Percentiles rank a stretch among this genome's conserved stretches.
Conservation (phyloP, 2,329 filamentous ascomycete genomes). For the Sporothrix euskadiensis region DNA sequence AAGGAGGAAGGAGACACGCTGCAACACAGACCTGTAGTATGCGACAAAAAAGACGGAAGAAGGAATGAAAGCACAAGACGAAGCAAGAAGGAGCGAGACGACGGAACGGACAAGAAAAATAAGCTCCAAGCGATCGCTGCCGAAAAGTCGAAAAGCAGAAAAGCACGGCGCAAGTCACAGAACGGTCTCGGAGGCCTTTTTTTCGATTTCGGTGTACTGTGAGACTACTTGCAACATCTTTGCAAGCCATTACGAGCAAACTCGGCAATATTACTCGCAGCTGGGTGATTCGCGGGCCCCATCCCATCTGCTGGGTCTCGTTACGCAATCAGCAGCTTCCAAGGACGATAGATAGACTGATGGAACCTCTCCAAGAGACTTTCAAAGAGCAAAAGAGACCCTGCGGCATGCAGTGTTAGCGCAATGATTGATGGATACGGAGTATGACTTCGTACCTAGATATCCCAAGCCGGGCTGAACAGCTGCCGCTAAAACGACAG, state of each 20-base stretch:
- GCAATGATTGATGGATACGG: not conserved
- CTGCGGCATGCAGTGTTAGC: not conserved
- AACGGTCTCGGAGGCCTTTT: slow-evolving; percentile 14
- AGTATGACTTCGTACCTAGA: not conserved
- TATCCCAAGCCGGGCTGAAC: not conserved
- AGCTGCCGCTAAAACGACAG: not conserved
- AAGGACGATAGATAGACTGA: not conserved
- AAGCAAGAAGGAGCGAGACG: not conserved
- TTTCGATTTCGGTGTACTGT: not conserved
- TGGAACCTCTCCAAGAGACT: not conserved
- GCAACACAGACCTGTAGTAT: not conserved
- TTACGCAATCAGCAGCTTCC: slow-evolving; percentile 9
- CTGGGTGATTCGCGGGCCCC: not conserved
- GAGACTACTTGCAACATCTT: not conserved
- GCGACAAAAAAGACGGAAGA: not conserved
- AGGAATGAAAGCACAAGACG: not conserved
- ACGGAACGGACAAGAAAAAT: not conserved
- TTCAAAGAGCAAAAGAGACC: not conserved
- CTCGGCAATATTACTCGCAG: not conserved
- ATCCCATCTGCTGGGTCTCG: slow-evolving; percentile 3
- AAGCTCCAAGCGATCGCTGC: not conserved
- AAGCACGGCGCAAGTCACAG: not conserved
- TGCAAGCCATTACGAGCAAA: not conserved
- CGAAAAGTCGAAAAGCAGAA: not conserved
- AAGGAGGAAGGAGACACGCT: not conserved